A percentile compares a stretch with the other conserved stretches of the same genome.
These are phyloP conservation scores for Heimioporus sp. DNA, from an alignment of 768 basidiomycete genomes.

Conservation along the genomic window DNA sequence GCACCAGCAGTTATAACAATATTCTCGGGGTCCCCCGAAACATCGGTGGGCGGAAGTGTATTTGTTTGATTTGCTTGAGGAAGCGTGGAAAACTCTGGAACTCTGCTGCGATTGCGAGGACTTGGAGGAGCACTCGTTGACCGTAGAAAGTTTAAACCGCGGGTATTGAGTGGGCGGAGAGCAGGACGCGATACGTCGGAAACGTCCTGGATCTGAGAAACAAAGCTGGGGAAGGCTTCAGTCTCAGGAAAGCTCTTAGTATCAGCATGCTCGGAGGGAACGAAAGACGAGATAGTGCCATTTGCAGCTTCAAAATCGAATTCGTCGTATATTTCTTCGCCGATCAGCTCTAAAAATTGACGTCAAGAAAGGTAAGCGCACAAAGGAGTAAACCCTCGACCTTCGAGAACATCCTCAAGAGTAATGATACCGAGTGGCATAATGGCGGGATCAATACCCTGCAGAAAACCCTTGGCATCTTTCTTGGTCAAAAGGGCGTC, in stretches of 20 bases:
- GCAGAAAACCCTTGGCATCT: constrained; percentile 80
- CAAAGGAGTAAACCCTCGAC: constrained; percentile 32
- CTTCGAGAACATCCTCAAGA: constrained; percentile 90
- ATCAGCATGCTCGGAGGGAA: constrained; percentile 30
- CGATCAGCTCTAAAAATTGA: constrained; percentile 69
- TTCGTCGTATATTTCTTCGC: constrained; percentile 92
- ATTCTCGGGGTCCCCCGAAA: not conserved
- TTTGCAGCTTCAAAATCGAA: constrained; percentile 79
- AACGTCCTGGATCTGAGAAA: constrained; percentile 2
- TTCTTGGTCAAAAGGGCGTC: constrained; percentile 80
- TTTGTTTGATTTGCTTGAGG: constrained; percentile 1
- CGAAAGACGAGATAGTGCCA: constrained; percentile 47
- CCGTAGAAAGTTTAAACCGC: constrained; percentile 49
- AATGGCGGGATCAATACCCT: constrained; percentile 75
- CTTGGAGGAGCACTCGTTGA: constrained; percentile 60
- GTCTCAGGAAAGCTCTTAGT: constrained; percentile 31
- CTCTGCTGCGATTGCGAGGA: constrained; percentile 33
- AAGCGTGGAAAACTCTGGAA: constrained; percentile 4
- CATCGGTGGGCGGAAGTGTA: not conserved
- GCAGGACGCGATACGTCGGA: constrained; percentile 24
- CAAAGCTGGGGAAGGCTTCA: constrained; percentile 10
- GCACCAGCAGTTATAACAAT: not conserved
- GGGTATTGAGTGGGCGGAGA: constrained; percentile 43
- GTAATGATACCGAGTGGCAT: constrained; percentile 92
- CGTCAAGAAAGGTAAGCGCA: not conserved